phyloP scores from a whole-genome alignment of 129 eudicot species.

The Lonicera japonica region DNA sequence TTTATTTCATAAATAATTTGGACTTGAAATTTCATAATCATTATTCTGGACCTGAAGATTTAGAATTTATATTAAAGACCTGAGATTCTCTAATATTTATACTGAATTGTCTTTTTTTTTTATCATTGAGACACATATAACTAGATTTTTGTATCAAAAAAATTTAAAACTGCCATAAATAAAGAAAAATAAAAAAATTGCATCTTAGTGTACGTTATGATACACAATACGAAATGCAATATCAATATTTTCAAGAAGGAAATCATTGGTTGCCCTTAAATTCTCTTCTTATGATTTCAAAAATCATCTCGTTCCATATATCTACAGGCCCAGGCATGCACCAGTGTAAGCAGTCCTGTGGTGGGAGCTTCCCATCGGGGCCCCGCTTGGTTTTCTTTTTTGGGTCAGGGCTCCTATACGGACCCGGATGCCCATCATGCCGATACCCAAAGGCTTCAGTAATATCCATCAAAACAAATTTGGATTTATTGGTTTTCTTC shows the following conservation, averaged over 20 bases:
- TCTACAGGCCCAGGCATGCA: constrained; percentile 99
- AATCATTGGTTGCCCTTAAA: constrained; percentile 28
- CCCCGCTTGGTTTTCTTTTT: constrained; percentile 68
- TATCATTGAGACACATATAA: too few species aligned
- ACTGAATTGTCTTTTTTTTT: too few species aligned
- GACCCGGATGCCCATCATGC: constrained; percentile 99
- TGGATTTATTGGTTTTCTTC: constrained; percentile 52
- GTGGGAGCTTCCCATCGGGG: constrained; percentile 80
- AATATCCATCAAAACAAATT: constrained; percentile 64
- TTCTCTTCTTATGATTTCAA: constrained; percentile 75
- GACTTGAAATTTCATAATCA: too few species aligned
- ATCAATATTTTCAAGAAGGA: constrained; percentile 5
- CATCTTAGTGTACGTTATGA: too few species aligned
- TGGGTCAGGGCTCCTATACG: constrained; percentile 78
- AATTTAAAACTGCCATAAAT: too few species aligned
- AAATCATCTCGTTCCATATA: constrained; percentile 81
- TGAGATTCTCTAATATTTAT: too few species aligned
- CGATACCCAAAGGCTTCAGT: constrained; percentile 66
- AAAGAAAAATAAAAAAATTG: too few species aligned
- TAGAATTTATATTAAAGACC: too few species aligned
- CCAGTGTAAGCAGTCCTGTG: constrained; percentile 98
- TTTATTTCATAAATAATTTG: too few species aligned
- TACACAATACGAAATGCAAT: too few species aligned
- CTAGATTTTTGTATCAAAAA: too few species aligned
- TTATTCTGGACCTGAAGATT: too few species aligned